Conservation (phyloP, 805 yeast species). For the Candida maesae region DNA sequence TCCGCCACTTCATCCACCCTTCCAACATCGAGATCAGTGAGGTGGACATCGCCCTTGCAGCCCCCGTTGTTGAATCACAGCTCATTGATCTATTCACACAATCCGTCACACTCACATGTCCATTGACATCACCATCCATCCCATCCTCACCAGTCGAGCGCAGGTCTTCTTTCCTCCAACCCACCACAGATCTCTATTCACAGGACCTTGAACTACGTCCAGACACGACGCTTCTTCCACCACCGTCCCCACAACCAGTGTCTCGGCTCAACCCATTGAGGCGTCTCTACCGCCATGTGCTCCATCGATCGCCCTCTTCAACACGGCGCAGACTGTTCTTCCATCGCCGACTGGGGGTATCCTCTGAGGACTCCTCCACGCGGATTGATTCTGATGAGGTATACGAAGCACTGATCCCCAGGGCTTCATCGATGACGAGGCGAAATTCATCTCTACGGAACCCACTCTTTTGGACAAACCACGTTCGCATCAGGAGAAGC, state of each 20-base stretch:
- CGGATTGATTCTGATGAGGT: not conserved
- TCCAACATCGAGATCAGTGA: not conserved
- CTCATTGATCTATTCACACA: not conserved
- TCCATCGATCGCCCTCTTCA: not conserved
- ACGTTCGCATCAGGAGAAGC: not conserved
- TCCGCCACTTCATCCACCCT: not conserved
- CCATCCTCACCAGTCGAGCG: not conserved
- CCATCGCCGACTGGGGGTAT: too few species aligned
- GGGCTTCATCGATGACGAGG: not conserved
- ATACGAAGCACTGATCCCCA: not conserved
- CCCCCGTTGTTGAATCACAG: not conserved
- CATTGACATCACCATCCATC: not conserved
- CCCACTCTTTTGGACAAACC: not conserved
- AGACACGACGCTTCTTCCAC: not conserved
- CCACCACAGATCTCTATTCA: not conserved
- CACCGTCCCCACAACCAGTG: not conserved
- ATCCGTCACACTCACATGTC: not conserved
- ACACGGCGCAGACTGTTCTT: constrained; percentile 1
- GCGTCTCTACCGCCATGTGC: not conserved
- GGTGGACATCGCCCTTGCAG: not conserved
- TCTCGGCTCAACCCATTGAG: not conserved
- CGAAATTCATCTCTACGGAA: not conserved
- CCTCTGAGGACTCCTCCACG: not conserved
- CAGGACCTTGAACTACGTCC: not conserved
- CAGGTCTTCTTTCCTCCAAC: not conserved